Evolutionary conservation across 2,329 filamentous ascomycete species (phyloP).

Genomic region (Arthrobotrys musiformis): DNA sequence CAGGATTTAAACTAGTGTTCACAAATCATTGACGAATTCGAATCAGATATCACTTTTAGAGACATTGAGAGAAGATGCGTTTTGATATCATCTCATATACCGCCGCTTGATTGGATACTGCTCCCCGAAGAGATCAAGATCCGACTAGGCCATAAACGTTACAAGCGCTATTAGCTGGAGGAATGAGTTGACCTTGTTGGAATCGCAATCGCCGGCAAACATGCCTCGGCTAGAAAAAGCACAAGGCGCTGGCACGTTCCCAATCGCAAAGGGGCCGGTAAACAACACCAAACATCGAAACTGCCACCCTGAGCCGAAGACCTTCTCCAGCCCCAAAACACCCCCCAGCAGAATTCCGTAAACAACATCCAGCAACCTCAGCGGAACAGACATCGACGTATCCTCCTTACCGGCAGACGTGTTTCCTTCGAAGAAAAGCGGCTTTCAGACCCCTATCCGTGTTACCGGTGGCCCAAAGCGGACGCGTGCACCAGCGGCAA

Average conservation of each 20-base stretch:
- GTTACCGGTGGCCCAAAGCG: conserved; percentile 3
- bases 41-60: too few species aligned
- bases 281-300: conserved; percentile 43
- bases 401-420: conserved; percentile 17
- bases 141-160: too few species aligned
- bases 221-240: conserved; percentile 51
- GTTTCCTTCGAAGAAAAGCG: conserved; percentile 9
- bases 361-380: conserved; percentile 12
- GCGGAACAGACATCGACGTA: background rate
- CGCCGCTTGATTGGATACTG: too few species aligned
- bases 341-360: conserved; percentile 7
- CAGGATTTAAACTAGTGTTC: too few species aligned
- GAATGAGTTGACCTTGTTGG: conserved; percentile 29
- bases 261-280: conserved; percentile 54
- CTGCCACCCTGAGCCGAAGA: conserved; percentile 30
- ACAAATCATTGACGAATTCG: too few species aligned
- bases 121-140: too few species aligned
- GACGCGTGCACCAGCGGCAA: conserved; percentile 37
- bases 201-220: conserved; percentile 35
- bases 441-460: background rate
- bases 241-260: conserved; percentile 47
- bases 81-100: too few species aligned
- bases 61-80: too few species aligned
- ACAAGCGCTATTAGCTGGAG: background rate
- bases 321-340: conserved; percentile 19